Conservation (phyloP, 768 basidiomycete species). For the Artomyces pyxidatus region DNA sequence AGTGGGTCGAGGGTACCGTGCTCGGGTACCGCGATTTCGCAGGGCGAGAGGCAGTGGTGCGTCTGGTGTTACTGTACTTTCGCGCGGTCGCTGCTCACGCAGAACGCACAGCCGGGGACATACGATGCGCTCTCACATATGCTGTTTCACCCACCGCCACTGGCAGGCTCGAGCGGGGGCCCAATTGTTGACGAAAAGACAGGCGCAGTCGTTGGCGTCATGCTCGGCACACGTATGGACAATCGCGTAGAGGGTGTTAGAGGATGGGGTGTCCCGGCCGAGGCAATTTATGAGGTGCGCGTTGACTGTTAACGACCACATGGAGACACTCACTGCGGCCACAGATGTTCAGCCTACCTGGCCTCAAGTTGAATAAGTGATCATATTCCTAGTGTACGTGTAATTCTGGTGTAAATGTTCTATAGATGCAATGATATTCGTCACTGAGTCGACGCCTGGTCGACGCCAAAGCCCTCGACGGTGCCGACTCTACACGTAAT, state of each 20-base stretch:
- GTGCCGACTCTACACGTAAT: no score
- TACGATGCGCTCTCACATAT: slow-evolving; percentile 56
- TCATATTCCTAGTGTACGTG: no score
- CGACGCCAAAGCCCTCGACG: no score
- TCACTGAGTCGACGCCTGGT: no score
- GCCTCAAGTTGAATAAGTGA: slow-evolving; percentile 24
- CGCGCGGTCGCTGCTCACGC: no score
- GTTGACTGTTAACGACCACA: neutral
- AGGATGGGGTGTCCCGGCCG: slow-evolving; percentile 58
- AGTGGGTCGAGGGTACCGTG: slow-evolving; percentile 45
- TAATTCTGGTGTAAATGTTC: no score
- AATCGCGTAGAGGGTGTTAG: slow-evolving; percentile 43
- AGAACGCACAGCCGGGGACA: slow-evolving; percentile 52
- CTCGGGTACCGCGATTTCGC: slow-evolving; percentile 53
- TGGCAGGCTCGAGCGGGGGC: slow-evolving; percentile 61
- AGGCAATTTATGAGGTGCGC: slow-evolving; percentile 54
- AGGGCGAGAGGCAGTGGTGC: slow-evolving; percentile 47
- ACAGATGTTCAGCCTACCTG: slow-evolving; percentile 50
- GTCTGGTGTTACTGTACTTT: no score
- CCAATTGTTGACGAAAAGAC: slow-evolving; percentile 55
- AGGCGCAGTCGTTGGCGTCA: slow-evolving; percentile 58
- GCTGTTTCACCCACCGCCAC: slow-evolving; percentile 45
- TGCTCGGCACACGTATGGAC: slow-evolving; percentile 53
- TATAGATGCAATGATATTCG: no score
- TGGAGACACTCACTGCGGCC: neutral